Conservation (phyloP, 371 early-diverging fungal species). For the Blastocladiella emersonii region DNA sequence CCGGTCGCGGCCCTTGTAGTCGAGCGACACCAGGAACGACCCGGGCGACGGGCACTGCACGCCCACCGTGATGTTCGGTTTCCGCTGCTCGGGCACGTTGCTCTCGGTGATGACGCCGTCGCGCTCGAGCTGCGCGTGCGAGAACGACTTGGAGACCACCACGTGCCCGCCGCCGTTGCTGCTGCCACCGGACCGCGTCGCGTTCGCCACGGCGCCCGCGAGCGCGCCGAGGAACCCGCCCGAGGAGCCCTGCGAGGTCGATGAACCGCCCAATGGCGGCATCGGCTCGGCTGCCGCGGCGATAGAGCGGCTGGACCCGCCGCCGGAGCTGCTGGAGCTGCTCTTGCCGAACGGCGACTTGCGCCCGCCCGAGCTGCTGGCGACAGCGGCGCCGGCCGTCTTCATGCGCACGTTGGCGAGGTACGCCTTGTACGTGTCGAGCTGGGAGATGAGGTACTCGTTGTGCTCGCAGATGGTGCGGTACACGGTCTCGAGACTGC, state of each 20-base stretch:
- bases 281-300: no score
- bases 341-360: slow-evolving; percentile 9
- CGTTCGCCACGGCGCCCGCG: neutral
- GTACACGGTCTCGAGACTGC: slow-evolving; percentile 64
- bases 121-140: slow-evolving; percentile 69
- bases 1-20: slow-evolving; percentile 82
- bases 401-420: slow-evolving; percentile 85
- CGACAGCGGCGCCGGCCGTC: slow-evolving; percentile 34
- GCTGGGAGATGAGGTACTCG: slow-evolving; percentile 70
- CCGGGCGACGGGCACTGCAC: slow-evolving; percentile 75
- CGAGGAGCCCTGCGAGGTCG: slow-evolving; percentile 14
- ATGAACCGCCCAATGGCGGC: no score
- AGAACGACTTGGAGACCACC: slow-evolving; percentile 25
- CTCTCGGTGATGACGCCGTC: slow-evolving; percentile 85
- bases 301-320: slow-evolving; percentile 23
- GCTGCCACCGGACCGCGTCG: no score
- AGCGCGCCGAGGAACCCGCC: slow-evolving; percentile 3
- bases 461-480: slow-evolving; percentile 88
- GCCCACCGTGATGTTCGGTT: slow-evolving; percentile 74
- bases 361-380: slow-evolving; percentile 18
- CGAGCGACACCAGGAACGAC: slow-evolving; percentile 74
- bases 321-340: slow-evolving; percentile 10
- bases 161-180: neutral
- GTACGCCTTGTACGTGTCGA: slow-evolving; percentile 88
- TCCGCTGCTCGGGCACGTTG: slow-evolving; percentile 78